Percentiles rank a stretch among this genome's conserved stretches.
phyloP scores from a whole-genome alignment of 2,329 filamentous ascomycete species.

The Ophiocordyceps camponoti-rufipedis region DNA sequence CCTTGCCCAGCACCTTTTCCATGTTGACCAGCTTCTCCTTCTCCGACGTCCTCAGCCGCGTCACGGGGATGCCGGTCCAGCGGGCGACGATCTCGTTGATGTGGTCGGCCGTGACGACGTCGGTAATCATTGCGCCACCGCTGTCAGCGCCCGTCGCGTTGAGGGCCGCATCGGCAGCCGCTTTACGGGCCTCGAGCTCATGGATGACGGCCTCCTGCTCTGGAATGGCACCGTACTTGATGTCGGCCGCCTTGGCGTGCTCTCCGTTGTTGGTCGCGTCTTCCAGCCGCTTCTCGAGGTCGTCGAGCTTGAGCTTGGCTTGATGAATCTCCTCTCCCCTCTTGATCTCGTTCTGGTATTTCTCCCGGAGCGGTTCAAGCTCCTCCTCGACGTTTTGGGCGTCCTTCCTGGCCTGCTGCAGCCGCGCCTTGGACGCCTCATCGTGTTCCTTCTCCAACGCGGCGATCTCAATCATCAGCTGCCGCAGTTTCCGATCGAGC shows the following conservation, averaged over 20 bases:
- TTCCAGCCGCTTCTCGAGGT: constrained; percentile 77
- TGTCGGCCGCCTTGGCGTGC: constrained; percentile 72
- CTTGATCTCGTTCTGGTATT: constrained; percentile 86
- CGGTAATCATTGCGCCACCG: constrained; percentile 63
- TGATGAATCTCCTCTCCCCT: constrained; percentile 85
- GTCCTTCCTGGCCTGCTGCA: constrained; percentile 71
- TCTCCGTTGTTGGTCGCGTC: constrained; percentile 82
- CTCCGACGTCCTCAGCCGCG: constrained; percentile 80
- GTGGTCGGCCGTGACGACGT: constrained; percentile 88
- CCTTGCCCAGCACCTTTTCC: constrained; percentile 68
- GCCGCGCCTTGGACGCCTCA: constrained; percentile 69
- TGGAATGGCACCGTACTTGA: constrained; percentile 94
- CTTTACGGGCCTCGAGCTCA: constrained; percentile 64
- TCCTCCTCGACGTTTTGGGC: constrained; percentile 92
- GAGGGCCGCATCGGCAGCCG: constrained; percentile 55
- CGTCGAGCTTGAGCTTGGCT: constrained; percentile 86
- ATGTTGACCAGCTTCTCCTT: constrained; percentile 98
- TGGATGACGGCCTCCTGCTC: constrained; percentile 72
- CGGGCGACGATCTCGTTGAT: constrained; percentile 97
- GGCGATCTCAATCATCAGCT: constrained; percentile 94
- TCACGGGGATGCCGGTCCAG: constrained; percentile 98
- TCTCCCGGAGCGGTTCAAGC: constrained; percentile 75
- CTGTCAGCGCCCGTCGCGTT: constrained; percentile 35
- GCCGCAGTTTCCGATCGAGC: constrained; percentile 72
- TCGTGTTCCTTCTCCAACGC: constrained; percentile 88